Percentiles rank a stretch among this genome's conserved stretches.
Evolutionary conservation across 768 basidiomycete species (phyloP).

Genomic region (Galerina marginata): DNA sequence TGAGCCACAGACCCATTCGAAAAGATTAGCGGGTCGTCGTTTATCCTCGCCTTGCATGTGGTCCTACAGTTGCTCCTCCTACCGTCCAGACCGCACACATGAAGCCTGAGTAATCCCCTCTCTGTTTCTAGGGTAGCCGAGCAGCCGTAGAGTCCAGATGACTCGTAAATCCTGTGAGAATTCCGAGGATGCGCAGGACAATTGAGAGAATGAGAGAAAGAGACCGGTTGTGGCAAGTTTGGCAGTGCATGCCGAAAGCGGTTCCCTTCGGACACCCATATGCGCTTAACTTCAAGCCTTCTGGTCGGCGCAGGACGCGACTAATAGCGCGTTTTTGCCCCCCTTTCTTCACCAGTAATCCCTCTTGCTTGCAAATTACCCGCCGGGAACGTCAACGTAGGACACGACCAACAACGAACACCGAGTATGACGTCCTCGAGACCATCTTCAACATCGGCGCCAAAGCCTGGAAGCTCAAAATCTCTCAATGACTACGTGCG

Average conservation of each 20-base stretch:
- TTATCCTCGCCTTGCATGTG: no score
- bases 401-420: slow-evolving; percentile 6
- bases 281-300: slow-evolving; percentile 32
- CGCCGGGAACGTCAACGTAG: not conserved
- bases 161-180: no score
- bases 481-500: slow-evolving; percentile 71
- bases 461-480: slow-evolving; percentile 50
- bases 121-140: no score
- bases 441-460: slow-evolving; percentile 40
- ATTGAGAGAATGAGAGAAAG: slow-evolving; percentile 5
- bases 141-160: no score
- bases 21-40: no score
- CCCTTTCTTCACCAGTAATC: slow-evolving; percentile 11
- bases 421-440: slow-evolving; percentile 45
- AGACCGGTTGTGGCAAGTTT: slow-evolving; percentile 18
- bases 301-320: slow-evolving; percentile 54
- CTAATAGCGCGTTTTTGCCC: slow-evolving; percentile 32
- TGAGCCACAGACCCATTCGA: no score
- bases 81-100: no score
- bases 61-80: no score
- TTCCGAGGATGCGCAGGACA: no score
- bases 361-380: slow-evolving; percentile 6
- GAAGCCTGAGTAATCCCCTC: no score
- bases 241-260: slow-evolving; percentile 23
- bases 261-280: slow-evolving; percentile 30